Evolutionary conservation across 768 basidiomycete species (phyloP), one percentile per base, ranked within the genome.

Genomic region (Xanthoconium stramineum): DNA sequence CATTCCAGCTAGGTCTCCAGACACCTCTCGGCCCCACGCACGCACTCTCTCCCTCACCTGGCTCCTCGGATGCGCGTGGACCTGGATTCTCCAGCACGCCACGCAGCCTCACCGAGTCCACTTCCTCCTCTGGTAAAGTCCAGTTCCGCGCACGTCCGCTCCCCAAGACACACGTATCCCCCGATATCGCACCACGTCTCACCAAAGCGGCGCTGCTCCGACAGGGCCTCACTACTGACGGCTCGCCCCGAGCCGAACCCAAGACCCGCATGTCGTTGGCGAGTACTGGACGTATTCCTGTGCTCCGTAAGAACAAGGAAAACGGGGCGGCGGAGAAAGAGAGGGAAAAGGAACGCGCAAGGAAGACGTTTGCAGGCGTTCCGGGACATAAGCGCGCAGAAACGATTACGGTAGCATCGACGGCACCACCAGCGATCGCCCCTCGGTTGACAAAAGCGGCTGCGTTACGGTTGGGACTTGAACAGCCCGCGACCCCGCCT

Each of bases 361-460:
- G 77, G 15, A 74, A 81, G 71, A 87, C 84, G 14, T 94, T 92
- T 67, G 79, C 80, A 24, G 85, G 89, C 58, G 84, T 92, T 5
- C 91, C 91, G 0, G 91, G 91, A 0, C 91, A 94, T 69, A 91
- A 91, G 65, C 86, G 91, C 15, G 47, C 78, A 0, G 82, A 77
- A 60, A 81, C 80, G 8, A 89, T 94, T 49, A 54, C 74, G 0
- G 91, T 94, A 10, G 85, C 90, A 14, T 88, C 85, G 20, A 90
- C 86, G 20, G 83, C 83, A 15, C 81, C 91, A 3, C 91, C 91
- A 6, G 66, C 68, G 3, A 83, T 91, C 43, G 80, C 85, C 0
- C 91, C 91, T 2, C 76, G 88, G 42, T 84, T 91, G 85, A 86
- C 88, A 2, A 82, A 83, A 32, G 89, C 91, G 5, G 86, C 90